phyloP scores from a whole-genome alignment of 768 basidiomycete genomes.

The Lentinula aciculospora region DNA sequence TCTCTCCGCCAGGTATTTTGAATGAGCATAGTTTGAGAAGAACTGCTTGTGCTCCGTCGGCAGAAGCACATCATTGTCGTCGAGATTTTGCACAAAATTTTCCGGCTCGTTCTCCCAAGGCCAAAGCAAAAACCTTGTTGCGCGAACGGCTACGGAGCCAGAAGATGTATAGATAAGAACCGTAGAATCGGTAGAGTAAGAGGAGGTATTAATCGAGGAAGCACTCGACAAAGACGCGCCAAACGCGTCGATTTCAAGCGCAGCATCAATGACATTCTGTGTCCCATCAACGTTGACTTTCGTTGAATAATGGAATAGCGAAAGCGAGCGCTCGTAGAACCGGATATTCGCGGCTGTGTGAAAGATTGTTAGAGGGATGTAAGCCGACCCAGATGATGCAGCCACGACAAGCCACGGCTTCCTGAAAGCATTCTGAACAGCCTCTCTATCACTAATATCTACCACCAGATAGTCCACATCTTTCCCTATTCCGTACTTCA shows the following conservation, averaged over 20 bases:
- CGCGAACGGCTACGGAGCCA: constrained; percentile 53
- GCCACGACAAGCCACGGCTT: constrained; percentile 46
- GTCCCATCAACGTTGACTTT: constrained; percentile 66
- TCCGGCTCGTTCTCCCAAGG: constrained; percentile 65
- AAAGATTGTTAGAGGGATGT: constrained; percentile 53
- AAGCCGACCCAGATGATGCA: constrained; percentile 15
- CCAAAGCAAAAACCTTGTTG: constrained; percentile 62
- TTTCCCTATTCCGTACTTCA: constrained; percentile 44
- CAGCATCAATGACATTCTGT: constrained; percentile 58
- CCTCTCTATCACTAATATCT: constrained; percentile 48
- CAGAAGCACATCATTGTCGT: constrained; percentile 49
- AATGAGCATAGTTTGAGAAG: constrained; percentile 75
- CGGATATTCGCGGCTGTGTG: constrained; percentile 77
- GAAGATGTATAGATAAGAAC: constrained; percentile 71
- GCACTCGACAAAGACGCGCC: no score
- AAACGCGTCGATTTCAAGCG: constrained; percentile 48
- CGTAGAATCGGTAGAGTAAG: neutral
- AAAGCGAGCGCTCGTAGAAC: constrained; percentile 60
- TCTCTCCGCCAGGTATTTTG: constrained; percentile 55
- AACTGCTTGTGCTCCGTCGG: constrained; percentile 55
- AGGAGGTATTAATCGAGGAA: no score
- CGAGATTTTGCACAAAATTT: constrained; percentile 55
- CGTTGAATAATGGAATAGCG: constrained; percentile 47
- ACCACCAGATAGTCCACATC: constrained; percentile 53
- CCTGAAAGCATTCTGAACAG: constrained; percentile 56